Evolutionary conservation across 2,329 filamentous ascomycete genomes (phyloP).

Genomic region (Dryadomyces quercus-mongolicae): DNA sequence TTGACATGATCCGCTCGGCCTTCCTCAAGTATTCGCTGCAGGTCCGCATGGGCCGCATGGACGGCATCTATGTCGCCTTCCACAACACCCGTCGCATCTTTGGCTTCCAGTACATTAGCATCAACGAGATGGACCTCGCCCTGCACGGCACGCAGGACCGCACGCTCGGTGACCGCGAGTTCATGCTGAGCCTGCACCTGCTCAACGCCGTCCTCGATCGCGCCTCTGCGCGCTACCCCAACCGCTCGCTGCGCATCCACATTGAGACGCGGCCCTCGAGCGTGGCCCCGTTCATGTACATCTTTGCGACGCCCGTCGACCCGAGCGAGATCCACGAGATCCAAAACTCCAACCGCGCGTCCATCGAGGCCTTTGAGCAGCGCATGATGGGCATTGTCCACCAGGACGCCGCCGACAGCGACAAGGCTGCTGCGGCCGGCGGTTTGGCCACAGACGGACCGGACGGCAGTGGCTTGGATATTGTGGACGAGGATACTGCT

Average conservation of each 20-base stretch:
- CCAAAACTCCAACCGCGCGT: conserved; percentile 54
- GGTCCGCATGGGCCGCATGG: conserved; percentile 95
- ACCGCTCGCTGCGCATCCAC: conserved; percentile 64
- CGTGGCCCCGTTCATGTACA: conserved; percentile 59
- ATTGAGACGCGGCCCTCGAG: conserved; percentile 59
- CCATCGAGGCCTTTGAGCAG: conserved; percentile 57
- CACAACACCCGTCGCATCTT: conserved; percentile 95
- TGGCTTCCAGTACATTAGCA: conserved; percentile 86
- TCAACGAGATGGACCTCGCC: conserved; percentile 78
- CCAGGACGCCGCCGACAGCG: conserved; percentile 10
- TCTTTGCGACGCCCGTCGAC: conserved; percentile 78
- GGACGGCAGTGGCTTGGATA: background rate
- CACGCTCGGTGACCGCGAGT: conserved; percentile 68
- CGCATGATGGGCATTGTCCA: conserved; percentile 40
- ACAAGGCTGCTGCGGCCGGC: background rate
- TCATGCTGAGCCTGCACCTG: conserved; percentile 66
- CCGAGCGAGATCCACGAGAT: conserved; percentile 59
- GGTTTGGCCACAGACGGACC: background rate
- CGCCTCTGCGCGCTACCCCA: conserved; percentile 63
- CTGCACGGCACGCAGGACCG: conserved; percentile 66
- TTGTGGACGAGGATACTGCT: conserved; percentile 17
- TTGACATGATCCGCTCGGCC: conserved; percentile 88
- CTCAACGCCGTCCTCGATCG: conserved; percentile 69
- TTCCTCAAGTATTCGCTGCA: conserved; percentile 96
- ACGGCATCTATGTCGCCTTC: conserved; percentile 93